A percentile compares a stretch with the other conserved stretches of the same genome.
These are phyloP conservation scores for Sphagnum tenellum DNA, from an alignment of 225 moss, liverwort and hornwort genomes.

Conservation along the genomic window DNA sequence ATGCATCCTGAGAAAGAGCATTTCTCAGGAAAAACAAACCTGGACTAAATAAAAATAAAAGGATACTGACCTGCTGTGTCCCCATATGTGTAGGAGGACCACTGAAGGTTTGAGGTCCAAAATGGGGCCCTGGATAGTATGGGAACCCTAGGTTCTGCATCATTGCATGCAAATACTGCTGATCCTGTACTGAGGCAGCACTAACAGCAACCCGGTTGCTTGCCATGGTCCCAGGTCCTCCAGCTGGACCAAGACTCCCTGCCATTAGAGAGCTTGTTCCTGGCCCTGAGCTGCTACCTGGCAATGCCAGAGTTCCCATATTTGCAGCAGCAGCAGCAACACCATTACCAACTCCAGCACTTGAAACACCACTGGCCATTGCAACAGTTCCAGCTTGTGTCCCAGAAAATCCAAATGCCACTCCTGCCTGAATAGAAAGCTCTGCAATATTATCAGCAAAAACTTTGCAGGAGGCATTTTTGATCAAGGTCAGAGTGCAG, in stretches of 20 bases:
- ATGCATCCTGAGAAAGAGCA: no score
- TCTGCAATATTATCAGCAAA: neutral
- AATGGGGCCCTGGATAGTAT: conserved; percentile 59
- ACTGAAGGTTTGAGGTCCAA: conserved; percentile 42
- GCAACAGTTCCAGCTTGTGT: conserved; percentile 28
- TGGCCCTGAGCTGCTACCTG: conserved; percentile 11
- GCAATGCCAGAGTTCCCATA: conserved; percentile 8
- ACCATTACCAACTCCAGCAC: conserved; percentile 9
- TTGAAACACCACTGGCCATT: conserved; percentile 9
- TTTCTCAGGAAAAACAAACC: no score
- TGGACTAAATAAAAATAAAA: neutral
- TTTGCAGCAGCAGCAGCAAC: conserved; percentile 10
- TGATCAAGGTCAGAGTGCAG: neutral
- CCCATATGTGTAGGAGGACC: conserved; percentile 45
- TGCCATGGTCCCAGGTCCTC: conserved; percentile 12
- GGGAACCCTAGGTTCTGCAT: conserved; percentile 67
- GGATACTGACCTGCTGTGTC: conserved; percentile 45
- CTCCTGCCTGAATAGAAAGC: conserved; percentile 21
- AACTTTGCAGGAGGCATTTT: neutral
- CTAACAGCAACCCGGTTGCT: conserved; percentile 34
- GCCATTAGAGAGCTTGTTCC: conserved; percentile 23
- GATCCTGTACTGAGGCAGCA: conserved; percentile 56
- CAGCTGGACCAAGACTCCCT: conserved; percentile 22
- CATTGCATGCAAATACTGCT: conserved; percentile 79
- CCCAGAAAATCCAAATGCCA: conserved; percentile 38